Conservation (phyloP, 2,329 filamentous ascomycete species). For the Cercospora sp. region DNA sequence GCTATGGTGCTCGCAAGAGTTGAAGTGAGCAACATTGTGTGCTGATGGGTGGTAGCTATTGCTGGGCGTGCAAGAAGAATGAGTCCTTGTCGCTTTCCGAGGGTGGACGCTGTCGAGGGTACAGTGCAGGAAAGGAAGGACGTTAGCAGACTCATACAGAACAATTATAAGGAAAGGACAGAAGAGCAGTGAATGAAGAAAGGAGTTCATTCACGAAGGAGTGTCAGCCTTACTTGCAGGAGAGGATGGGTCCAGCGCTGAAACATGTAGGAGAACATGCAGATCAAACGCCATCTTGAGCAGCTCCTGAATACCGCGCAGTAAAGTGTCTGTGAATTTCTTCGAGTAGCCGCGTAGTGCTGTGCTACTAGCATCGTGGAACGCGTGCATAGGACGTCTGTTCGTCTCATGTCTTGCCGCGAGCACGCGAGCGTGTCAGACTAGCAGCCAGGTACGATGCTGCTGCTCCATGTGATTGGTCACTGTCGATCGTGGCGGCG, state of each 20-base stretch:
- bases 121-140: neutral
- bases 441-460: neutral
- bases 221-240: slow-evolving; percentile 7
- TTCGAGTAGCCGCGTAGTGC: neutral
- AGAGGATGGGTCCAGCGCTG: neutral
- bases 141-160: neutral
- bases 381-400: neutral
- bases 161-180: neutral
- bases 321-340: neutral
- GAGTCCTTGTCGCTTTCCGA: neutral
- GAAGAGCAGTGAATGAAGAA: neutral
- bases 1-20: slow-evolving; percentile 5
- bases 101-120: neutral
- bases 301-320: neutral
- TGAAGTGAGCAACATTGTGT: slow-evolving; percentile 8
- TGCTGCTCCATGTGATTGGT: neutral
- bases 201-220: slow-evolving; percentile 7
- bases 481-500: neutral
- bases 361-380: neutral
- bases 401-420: neutral
- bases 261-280: slow-evolving; percentile 1
- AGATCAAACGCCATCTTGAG: slow-evolving; percentile 4
- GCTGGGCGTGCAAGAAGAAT: neutral
- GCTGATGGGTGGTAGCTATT: neutral
- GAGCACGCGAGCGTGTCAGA: neutral